Base-by-base conservation (phyloP, 2,329 filamentous ascomycete genomes). In the Fusarium coffeatum region DNA sequence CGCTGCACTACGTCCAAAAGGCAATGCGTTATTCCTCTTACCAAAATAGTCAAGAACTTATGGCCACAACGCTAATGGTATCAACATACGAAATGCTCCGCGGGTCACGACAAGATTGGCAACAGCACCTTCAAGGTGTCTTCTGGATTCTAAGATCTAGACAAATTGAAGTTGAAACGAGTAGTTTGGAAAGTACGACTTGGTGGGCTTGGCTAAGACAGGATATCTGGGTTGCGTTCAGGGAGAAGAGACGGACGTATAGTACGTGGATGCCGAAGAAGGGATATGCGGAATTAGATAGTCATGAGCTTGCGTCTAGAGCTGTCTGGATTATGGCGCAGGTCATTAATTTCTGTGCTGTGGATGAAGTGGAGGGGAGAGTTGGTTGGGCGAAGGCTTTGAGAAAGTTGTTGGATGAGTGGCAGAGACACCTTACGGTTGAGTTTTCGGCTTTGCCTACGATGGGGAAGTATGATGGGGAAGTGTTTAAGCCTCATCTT, bases 181-280 rank as follows among this genome's bases (percentile, higher is more conserved):
- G n/a, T n/a, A 86, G 87, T 0, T 78, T 90, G 0, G 81, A 85
- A 43, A 84, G 86, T 66, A 85, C 87, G 0, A 86, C 88, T 0
- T 90, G 88, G 89, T 91, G 89, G 88, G 84, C 85, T 1, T 91
- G 88, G 89, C 78, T 90, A 6, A 81, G 87, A n/a, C 89, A 91
- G 72, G 89, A 91, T 72, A 83, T 88, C 0, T 90, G 88, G 88
- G 88, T 87, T 3, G 88, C 88, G 0, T 89, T 90, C 67, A 82
- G 87, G 1, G 88, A 90, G 72, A 81, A 82, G 23, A 79, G 89
- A 7, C 81, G 84, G 10, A 84, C 84, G 4, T 83, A 89, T 65
- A 89, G 83, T 34, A 88, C 89, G 50, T 90, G 87, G 86, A 81
- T 80, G 45, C 87, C 87, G 0, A 84, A 81, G 10, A 85, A 83